These are phyloP conservation scores for Phanerochaete sordida DNA, from an alignment of 768 basidiomycete species.

Conservation along the genomic window DNA sequence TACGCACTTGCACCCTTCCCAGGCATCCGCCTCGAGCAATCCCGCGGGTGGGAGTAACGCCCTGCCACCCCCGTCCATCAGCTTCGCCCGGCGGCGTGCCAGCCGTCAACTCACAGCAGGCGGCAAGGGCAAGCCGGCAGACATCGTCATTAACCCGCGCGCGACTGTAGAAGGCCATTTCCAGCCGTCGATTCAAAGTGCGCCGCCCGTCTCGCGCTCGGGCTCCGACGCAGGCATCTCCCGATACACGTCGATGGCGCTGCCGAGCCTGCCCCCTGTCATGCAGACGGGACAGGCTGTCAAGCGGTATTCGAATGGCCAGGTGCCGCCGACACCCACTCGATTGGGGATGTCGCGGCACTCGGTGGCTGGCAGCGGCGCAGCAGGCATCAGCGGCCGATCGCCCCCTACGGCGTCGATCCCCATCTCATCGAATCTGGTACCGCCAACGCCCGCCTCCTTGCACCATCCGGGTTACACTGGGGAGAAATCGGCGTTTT, in stretches of 20 bases:
- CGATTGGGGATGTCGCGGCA: constrained; percentile 49
- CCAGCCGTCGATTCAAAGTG: constrained; percentile 71
- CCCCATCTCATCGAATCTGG: constrained; percentile 61
- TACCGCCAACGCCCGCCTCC: constrained; percentile 68
- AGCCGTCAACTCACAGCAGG: constrained; percentile 49
- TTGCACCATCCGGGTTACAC: constrained; percentile 58
- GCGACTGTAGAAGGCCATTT: constrained; percentile 48
- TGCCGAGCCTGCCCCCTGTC: constrained; percentile 60
- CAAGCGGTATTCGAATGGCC: constrained; percentile 48
- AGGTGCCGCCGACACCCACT: constrained; percentile 73
- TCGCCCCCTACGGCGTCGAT: constrained; percentile 60
- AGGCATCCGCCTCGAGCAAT: constrained; percentile 19
- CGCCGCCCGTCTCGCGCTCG: constrained; percentile 61
- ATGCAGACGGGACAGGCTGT: constrained; percentile 40
- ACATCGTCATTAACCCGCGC: constrained; percentile 73
- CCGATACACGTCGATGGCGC: constrained; percentile 52
- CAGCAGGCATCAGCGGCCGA: constrained; percentile 30
- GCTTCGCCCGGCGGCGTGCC: constrained; percentile 73
- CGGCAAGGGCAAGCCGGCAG: constrained; percentile 68
- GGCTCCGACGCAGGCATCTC: constrained; percentile 27
- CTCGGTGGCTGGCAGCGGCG: constrained; percentile 13
- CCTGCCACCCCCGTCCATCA: constrained; percentile 68
- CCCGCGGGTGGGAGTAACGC: constrained; percentile 33
- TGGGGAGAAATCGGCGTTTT: constrained; percentile 70
- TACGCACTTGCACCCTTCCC: constrained; percentile 24